Conservation (phyloP, 257 asterid species). For the Ilex aquifolium region DNA sequence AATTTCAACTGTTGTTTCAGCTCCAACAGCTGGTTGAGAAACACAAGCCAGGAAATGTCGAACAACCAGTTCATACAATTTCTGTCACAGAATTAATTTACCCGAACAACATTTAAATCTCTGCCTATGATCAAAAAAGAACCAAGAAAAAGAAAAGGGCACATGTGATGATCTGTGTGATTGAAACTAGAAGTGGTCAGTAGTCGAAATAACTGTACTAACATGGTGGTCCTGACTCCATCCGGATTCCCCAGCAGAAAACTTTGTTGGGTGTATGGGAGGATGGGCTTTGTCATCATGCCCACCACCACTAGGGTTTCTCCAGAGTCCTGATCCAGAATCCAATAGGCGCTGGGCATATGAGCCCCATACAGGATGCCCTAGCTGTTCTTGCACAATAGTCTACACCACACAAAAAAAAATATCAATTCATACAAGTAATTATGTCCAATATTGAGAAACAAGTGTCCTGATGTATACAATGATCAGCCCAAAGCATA, state of each 20-base stretch:
- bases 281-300: conserved; percentile 99
- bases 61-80: conserved; percentile 91
- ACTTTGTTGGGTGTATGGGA: conserved; percentile 96
- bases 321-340: conserved; percentile 84
- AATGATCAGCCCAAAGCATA: too few relatives aligned
- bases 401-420: conserved; percentile 40
- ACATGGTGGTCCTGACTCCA: conserved; percentile 99
- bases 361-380: conserved; percentile 82
- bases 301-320: conserved; percentile 81
- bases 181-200: conserved; percentile 10
- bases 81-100: conserved; percentile 44
- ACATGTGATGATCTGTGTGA: background rate
- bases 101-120: background rate
- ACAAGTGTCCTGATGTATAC: too few relatives aligned
- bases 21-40: conserved; percentile 95
- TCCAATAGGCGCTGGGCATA: conserved; percentile 82
- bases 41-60: conserved; percentile 98
- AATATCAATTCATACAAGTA: too few relatives aligned
- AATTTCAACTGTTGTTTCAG: conserved; percentile 90
- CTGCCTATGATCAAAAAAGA: background rate
- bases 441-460: too few relatives aligned
- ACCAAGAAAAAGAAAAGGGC: conserved; percentile 1
- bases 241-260: conserved; percentile 82
- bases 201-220: conserved; percentile 28
- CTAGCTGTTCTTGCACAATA: conserved; percentile 88